phyloP scores from a whole-genome alignment of 768 basidiomycete genomes.

The Naganishia vishniacii region DNA sequence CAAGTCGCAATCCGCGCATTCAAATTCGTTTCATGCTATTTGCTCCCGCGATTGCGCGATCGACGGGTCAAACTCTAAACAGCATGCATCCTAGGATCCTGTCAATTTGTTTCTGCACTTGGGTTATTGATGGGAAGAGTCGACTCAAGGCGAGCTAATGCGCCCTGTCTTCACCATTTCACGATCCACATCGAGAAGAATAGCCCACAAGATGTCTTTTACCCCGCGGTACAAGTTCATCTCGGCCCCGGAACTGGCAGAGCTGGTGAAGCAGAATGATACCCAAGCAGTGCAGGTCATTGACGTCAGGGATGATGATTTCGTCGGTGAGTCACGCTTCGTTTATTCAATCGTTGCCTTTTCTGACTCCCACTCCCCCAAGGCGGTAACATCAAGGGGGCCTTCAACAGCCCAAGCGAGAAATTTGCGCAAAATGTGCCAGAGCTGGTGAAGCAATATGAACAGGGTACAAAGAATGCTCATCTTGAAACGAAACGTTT shows the following conservation, averaged over 20 bases:
- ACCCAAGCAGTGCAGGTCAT: constrained; percentile 33
- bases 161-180: background rate
- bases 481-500: no score
- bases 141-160: background rate
- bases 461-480: constrained; percentile 34
- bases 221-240: constrained; percentile 41
- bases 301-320: constrained; percentile 46
- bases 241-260: constrained; percentile 40
- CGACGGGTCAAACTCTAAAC: background rate
- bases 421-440: constrained; percentile 40
- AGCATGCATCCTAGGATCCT: background rate
- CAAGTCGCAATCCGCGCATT: no score
- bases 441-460: constrained; percentile 39
- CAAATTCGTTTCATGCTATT: background rate
- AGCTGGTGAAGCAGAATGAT: constrained; percentile 36
- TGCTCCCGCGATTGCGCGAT: constrained; percentile 15
- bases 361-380: background rate
- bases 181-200: background rate
- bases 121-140: background rate
- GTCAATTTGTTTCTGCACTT: no score
- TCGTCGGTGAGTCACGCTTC: constrained; percentile 30
- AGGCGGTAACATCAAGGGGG: constrained; percentile 45
- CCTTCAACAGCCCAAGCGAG: constrained; percentile 41
- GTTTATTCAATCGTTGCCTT: no score
- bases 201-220: constrained; percentile 29